Conservation (phyloP, 257 asterid species). For the Osmanthus fragrans region DNA sequence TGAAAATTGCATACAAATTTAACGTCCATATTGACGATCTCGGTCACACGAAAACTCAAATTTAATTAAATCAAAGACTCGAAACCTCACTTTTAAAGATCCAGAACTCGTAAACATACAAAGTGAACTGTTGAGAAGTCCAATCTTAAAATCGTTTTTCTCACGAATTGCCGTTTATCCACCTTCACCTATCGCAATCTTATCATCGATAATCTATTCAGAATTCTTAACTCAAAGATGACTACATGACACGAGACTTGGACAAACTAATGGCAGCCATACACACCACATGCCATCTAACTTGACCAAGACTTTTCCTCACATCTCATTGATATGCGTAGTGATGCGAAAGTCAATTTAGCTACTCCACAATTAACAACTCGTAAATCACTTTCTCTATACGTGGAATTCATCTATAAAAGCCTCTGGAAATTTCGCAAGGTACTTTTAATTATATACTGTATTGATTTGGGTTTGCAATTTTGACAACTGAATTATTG, state of each 20-base stretch:
- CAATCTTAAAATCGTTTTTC: no score
- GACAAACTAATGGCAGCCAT: background rate
- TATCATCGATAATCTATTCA: background rate
- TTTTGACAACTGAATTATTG: background rate
- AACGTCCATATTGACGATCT: no score
- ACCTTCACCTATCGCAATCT: no score
- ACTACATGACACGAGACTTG: background rate
- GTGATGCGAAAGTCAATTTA: background rate
- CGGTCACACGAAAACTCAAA: no score
- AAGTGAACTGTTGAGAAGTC: no score
- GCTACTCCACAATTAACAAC: background rate
- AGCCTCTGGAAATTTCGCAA: background rate
- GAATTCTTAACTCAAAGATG: background rate
- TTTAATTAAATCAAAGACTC: no score
- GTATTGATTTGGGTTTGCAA: background rate
- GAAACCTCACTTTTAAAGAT: no score
- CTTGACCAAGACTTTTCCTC: background rate
- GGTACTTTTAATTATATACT: background rate
- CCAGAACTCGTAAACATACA: no score
- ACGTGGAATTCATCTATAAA: slow-evolving; percentile 17
- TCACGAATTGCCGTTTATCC: no score
- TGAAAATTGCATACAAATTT: no score
- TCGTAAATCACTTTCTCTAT: slow-evolving; percentile 2
- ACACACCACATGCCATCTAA: background rate
- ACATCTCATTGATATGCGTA: background rate